Conservation (phyloP, 805 yeast species). For the Wickerhamomyces kurtzmanii region DNA sequence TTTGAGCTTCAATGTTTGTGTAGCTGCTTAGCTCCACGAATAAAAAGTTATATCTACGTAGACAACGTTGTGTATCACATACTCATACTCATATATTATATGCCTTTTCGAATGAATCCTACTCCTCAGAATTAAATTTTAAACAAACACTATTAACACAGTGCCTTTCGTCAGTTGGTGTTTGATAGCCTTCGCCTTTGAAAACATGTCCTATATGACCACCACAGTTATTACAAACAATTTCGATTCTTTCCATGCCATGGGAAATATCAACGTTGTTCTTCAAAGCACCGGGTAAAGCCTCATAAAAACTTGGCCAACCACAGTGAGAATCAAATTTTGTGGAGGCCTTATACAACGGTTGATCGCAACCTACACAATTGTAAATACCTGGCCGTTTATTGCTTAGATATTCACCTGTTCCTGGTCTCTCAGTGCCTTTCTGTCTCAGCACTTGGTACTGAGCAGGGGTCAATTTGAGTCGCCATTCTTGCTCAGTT, state of each 20-base stretch:
- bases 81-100: too few relatives aligned
- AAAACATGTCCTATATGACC: slow-evolving; percentile 96
- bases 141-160: slow-evolving; percentile 86
- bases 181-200: slow-evolving; percentile 79
- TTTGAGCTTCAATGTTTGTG: too few relatives aligned
- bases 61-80: too few relatives aligned
- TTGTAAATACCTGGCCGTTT: slow-evolving; percentile 52
- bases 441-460: slow-evolving; percentile 66
- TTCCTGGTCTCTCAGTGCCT: slow-evolving; percentile 33
- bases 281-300: slow-evolving; percentile 69
- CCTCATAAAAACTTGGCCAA: slow-evolving; percentile 96
- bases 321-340: slow-evolving; percentile 93
- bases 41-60: too few relatives aligned
- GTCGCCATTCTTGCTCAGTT: slow-evolving; percentile 66
- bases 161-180: slow-evolving; percentile 86
- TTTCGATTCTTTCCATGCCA: slow-evolving; percentile 85
- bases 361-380: slow-evolving; percentile 81
- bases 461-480: slow-evolving; percentile 66
- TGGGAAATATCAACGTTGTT: slow-evolving; percentile 47
- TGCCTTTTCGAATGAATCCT: too few relatives aligned
- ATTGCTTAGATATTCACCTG: slow-evolving; percentile 31
- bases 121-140: slow-evolving; percentile 36
- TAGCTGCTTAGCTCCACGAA: too few relatives aligned
- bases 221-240: slow-evolving; percentile 81
- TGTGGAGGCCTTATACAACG: slow-evolving; percentile 68